A percentile compares a stretch with the other conserved stretches of the same genome.
phyloP scores from a whole-genome alignment of 805 yeast species.

The Barnettozyma sucrosica region DNA sequence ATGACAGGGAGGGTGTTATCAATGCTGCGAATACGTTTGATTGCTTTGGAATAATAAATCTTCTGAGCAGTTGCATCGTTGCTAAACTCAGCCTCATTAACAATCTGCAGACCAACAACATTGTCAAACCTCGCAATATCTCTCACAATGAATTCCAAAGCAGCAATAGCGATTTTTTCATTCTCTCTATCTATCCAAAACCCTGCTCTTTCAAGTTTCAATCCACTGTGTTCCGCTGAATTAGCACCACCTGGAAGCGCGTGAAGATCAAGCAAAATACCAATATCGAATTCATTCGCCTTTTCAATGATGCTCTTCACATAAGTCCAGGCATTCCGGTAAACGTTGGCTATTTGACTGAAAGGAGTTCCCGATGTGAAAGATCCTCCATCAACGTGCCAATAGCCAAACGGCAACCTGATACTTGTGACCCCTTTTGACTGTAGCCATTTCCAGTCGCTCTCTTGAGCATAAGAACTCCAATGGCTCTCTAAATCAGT shows the following conservation, averaged over 20 bases:
- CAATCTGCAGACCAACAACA: conserved; percentile 76
- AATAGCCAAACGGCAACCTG: conserved; percentile 87
- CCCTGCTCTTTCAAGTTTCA: conserved; percentile 47
- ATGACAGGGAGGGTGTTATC: conserved; percentile 61
- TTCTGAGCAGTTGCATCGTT: conserved; percentile 47
- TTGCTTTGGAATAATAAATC: conserved; percentile 60
- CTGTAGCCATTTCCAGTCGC: conserved; percentile 76
- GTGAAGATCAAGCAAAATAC: conserved; percentile 79
- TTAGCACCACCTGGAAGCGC: conserved; percentile 94
- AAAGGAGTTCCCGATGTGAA: conserved; percentile 61
- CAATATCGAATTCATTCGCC: conserved; percentile 60
- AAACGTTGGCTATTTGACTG: conserved; percentile 46
- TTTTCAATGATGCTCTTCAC: conserved; percentile 49
- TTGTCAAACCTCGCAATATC: conserved; percentile 58
- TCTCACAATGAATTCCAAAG: conserved; percentile 53
- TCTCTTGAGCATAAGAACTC: conserved; percentile 50
- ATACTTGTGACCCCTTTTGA: conserved; percentile 68
- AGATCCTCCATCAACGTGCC: conserved; percentile 69
- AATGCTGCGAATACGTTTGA: conserved; percentile 48
- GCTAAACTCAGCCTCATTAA: conserved; percentile 74
- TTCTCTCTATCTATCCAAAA: conserved; percentile 51
- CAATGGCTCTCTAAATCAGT: conserved; percentile 58
- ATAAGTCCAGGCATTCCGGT: conserved; percentile 67
- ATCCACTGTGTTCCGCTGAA: conserved; percentile 79
- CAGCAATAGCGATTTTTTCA: conserved; percentile 41